A percentile compares a stretch with the other conserved stretches of the same genome.
Evolutionary conservation across 1,139 yeast species (phyloP).

Genomic region (Suhomyces terraborum): DNA sequence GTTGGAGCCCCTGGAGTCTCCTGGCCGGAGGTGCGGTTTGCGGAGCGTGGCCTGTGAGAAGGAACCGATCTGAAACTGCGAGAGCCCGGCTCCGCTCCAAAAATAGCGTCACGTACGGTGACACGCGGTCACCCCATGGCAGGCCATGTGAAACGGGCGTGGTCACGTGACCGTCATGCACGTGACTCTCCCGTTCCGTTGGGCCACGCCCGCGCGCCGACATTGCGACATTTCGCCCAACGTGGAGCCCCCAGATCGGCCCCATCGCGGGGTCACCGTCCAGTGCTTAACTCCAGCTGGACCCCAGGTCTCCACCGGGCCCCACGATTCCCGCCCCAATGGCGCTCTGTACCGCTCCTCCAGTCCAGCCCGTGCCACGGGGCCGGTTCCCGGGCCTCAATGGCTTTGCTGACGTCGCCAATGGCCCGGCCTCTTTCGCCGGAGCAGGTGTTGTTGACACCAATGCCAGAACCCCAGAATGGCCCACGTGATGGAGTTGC

Average conservation of each 20-base stretch:
- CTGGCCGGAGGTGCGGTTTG: too few species aligned
- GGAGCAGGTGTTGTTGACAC: neutral
- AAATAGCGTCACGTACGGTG: too few species aligned
- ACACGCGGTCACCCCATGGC: too few species aligned
- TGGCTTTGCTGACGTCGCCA: neutral
- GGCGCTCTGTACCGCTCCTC: too few species aligned
- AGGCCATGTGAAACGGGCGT: too few species aligned
- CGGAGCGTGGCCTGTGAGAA: too few species aligned
- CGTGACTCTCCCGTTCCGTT: neutral
- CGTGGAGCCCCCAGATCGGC: constrained; percentile 5
- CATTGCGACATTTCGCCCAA: constrained; percentile 10
- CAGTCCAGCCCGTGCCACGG: too few species aligned
- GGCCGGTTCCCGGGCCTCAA: neutral
- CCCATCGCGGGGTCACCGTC: constrained; percentile 8
- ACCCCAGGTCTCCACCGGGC: too few species aligned
- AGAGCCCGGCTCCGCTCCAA: too few species aligned
- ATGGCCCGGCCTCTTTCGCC: neutral
- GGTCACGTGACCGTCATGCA: neutral
- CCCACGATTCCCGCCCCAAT: too few species aligned
- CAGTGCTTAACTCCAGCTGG: neutral
- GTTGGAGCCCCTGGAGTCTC: too few species aligned
- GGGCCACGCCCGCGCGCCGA: neutral
- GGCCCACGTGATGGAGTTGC: constrained; percentile 7
- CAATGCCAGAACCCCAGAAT: neutral
- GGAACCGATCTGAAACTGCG: too few species aligned